A percentile compares a stretch with the other conserved stretches of the same genome.
phyloP scores from a whole-genome alignment of 441 rosid species.

The Melastoma candidum region DNA sequence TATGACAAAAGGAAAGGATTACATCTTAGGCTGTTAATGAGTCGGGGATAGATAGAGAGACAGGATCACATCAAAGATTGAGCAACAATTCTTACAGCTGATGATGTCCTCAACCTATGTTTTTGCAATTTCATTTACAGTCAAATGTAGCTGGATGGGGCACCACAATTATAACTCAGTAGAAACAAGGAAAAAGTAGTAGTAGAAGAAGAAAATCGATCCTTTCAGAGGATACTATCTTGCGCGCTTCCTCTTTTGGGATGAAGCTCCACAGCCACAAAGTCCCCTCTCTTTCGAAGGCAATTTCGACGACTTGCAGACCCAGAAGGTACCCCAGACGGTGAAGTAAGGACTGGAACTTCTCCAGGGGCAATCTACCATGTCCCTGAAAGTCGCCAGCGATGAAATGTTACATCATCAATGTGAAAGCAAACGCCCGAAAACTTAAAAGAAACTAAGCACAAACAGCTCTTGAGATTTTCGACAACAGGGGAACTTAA shows the following conservation, averaged over 20 bases:
- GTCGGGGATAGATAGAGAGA: too few relatives aligned
- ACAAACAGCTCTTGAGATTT: background rate
- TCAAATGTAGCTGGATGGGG: constrained; percentile 3
- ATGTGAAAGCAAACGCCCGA: background rate
- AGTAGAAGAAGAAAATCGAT: background rate
- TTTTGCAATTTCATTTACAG: constrained; percentile 8
- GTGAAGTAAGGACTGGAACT: too few relatives aligned
- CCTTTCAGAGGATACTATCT: background rate
- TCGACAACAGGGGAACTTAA: background rate
- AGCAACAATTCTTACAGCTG: constrained; percentile 1
- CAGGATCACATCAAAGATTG: constrained; percentile 2
- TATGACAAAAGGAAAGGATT: too few relatives aligned
- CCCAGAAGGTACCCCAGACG: too few relatives aligned
- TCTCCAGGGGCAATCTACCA: too few relatives aligned
- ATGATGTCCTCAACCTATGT: constrained; percentile 8
- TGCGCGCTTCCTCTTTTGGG: background rate
- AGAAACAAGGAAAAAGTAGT: background rate
- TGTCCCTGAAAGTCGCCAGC: too few relatives aligned
- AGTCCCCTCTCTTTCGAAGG: background rate
- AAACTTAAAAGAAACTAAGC: background rate
- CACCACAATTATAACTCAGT: background rate
- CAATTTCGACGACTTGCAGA: background rate
- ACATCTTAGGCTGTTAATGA: too few relatives aligned
- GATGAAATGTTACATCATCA: background rate
- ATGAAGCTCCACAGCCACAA: background rate